Percentiles rank a stretch among this genome's conserved stretches.
Evolutionary conservation across 78 protist species (phyloP).

Genomic region (Corallochytrium limacisporum): DNA sequence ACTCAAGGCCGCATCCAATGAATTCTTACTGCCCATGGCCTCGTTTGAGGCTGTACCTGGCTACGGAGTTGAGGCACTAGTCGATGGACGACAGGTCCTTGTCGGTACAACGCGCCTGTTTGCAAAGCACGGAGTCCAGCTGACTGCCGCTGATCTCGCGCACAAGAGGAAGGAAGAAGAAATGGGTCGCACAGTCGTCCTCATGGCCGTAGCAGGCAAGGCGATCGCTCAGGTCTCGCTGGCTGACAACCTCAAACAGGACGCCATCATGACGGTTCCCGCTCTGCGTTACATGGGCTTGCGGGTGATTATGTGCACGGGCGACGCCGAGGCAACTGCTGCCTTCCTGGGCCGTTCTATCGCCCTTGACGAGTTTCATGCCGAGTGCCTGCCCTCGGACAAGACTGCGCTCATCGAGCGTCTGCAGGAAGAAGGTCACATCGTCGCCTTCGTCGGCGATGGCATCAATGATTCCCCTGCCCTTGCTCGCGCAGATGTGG

Average conservation of each 20-base stretch:
- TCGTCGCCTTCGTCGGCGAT: constrained; percentile 86
- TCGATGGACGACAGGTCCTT: background rate
- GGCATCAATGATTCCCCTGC: constrained; percentile 87
- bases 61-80: background rate
- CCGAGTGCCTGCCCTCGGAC: constrained; percentile 66
- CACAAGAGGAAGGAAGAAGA: no score
- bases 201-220: constrained; percentile 5
- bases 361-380: constrained; percentile 7
- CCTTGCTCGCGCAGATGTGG: constrained; percentile 40
- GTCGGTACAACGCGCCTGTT: constrained; percentile 7
- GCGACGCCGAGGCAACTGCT: constrained; percentile 2
- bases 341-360: background rate
- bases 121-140: background rate
- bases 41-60: constrained; percentile 2
- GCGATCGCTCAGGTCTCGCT: constrained; percentile 5
- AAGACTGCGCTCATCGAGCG: constrained; percentile 51
- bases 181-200: constrained; percentile 29
- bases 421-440: constrained; percentile 36
- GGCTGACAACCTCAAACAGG: background rate
- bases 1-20: no score
- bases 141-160: background rate
- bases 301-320: constrained; percentile 4
- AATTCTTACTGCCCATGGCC: no score
- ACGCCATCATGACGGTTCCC: background rate
- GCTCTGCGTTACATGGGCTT: background rate